These are phyloP conservation scores for Rauvolfia tetraphylla DNA, from an alignment of 257 asterid genomes.

Conservation along the genomic window DNA sequence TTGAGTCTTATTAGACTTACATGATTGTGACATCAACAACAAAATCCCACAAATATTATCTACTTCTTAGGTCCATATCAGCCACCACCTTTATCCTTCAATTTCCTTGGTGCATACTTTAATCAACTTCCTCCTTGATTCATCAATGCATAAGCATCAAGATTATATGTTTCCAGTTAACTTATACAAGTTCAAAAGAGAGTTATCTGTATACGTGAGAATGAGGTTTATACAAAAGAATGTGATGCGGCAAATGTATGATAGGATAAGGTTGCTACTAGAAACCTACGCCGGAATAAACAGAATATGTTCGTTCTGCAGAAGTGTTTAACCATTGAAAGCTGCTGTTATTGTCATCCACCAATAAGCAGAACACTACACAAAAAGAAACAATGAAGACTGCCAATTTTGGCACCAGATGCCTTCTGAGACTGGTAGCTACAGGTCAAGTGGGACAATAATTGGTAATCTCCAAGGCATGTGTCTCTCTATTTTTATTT, in stretches of 20 bases:
- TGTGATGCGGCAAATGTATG: too few species aligned
- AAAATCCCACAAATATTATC: not conserved
- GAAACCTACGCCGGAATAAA: not conserved
- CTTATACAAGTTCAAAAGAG: not conserved
- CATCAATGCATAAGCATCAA: not conserved
- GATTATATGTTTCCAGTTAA: not conserved
- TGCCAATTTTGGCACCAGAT: slow-evolving; percentile 8
- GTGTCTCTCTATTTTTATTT: not conserved
- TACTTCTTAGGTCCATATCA: not conserved
- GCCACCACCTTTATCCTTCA: not conserved
- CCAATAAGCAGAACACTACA: not conserved
- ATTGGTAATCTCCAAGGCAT: not conserved
- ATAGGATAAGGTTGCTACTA: not conserved
- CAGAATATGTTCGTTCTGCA: slow-evolving; percentile 3
- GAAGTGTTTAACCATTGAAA: not conserved
- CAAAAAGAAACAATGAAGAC: not conserved
- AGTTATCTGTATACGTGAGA: too few species aligned
- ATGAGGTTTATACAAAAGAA: too few species aligned
- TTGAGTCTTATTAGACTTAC: slow-evolving; percentile 17
- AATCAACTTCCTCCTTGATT: not conserved
- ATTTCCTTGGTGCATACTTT: not conserved
- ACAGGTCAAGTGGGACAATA: not conserved
- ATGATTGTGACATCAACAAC: slow-evolving; percentile 4
- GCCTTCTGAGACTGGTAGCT: not conserved
- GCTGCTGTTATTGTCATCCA: not conserved